A percentile compares a stretch with the other conserved stretches of the same genome.
Evolutionary conservation across 192 early-diverging fungal species (phyloP).

Genomic region (Podila horticola): DNA sequence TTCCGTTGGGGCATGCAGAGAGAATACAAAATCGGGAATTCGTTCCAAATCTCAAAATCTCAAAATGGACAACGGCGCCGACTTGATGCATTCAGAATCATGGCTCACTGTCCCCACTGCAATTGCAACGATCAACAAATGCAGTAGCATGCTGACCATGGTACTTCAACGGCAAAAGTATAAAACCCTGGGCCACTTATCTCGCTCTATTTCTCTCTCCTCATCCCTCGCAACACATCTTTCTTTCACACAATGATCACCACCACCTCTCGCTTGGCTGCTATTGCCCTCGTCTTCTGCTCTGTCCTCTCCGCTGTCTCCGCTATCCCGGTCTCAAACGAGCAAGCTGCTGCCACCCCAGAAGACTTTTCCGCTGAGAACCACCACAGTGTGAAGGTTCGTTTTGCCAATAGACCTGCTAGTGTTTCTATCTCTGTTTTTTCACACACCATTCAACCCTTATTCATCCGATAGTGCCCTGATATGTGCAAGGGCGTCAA

Average conservation of each 20-base stretch:
- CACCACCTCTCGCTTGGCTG: background rate
- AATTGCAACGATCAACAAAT: background rate
- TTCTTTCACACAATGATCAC: background rate
- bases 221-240: background rate
- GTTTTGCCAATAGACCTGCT: background rate
- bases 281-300: constrained; percentile 9
- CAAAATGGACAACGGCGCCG: background rate
- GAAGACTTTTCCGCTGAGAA: background rate
- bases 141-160: background rate
- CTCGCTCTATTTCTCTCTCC: background rate
- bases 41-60: constrained; percentile 8
- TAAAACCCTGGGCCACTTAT: background rate
- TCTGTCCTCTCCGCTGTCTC: constrained; percentile 8
- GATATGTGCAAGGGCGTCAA: constrained; percentile 25
- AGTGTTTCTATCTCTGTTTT: background rate
- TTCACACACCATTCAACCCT: background rate
- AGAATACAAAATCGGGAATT: constrained; percentile 8
- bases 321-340: background rate
- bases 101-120: background rate
- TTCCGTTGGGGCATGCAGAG: constrained; percentile 1
- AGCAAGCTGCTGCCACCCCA: background rate
- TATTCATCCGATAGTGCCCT: constrained; percentile 7
- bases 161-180: background rate
- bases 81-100: constrained; percentile 2
- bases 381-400: constrained; percentile 8